Conservation (phyloP, 306 rosid species). For the Citrullus colocynthis region DNA sequence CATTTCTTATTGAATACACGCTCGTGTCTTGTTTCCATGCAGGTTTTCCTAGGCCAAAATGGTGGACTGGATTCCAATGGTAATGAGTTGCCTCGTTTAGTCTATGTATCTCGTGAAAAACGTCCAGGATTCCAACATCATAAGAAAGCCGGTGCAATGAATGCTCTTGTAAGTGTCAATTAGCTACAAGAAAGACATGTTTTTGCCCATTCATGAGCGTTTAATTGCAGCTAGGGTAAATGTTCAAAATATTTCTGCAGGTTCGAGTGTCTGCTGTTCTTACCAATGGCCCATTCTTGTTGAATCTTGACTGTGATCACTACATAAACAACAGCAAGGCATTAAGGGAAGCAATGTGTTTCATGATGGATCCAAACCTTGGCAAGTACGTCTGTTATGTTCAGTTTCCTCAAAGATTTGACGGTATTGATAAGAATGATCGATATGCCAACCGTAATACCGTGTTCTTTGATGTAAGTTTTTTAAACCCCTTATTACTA, state of each 20-base stretch:
- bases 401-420: constrained; percentile 97
- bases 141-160: constrained; percentile 99
- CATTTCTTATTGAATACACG: background rate
- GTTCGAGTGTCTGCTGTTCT: constrained; percentile 98
- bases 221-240: background rate
- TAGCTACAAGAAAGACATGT: background rate
- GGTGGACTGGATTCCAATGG: constrained; percentile 98
- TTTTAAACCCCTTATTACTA: background rate
- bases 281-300: constrained; percentile 88
- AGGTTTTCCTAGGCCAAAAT: constrained; percentile 98
- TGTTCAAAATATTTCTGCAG: constrained; percentile 24
- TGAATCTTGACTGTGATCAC: constrained; percentile 99
- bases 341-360: constrained; percentile 94
- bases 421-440: constrained; percentile 85
- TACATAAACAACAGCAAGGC: constrained; percentile 97
- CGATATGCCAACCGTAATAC: constrained; percentile 95
- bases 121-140: constrained; percentile 99
- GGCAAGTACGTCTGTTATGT: constrained; percentile 89
- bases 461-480: constrained; percentile 90
- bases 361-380: constrained; percentile 95
- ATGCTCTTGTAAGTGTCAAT: constrained; percentile 68
- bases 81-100: constrained; percentile 80
- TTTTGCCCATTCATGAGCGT: background rate
- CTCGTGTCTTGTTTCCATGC: background rate
- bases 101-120: constrained; percentile 98